phyloP scores from a whole-genome alignment of 768 basidiomycete genomes.

The Tricholoma furcatifolium region DNA sequence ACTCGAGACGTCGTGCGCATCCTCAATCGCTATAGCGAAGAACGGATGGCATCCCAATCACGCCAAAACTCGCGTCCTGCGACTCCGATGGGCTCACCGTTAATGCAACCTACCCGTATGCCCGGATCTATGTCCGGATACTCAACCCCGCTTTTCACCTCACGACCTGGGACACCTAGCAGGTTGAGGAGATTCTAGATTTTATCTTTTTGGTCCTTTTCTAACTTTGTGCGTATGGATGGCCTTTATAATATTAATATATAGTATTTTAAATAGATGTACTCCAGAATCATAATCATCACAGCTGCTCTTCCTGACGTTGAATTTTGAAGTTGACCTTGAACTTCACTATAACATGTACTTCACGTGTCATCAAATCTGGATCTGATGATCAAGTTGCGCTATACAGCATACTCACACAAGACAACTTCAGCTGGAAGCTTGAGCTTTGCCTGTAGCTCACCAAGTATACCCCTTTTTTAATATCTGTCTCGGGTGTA shows the following conservation, averaged over 20 bases:
- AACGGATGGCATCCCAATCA: conserved; percentile 57
- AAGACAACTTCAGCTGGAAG: not conserved
- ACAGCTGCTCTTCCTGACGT: not conserved
- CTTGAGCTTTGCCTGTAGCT: not conserved
- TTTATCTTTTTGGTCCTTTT: too few relatives aligned
- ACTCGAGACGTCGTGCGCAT: conserved; percentile 74
- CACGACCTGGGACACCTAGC: conserved; percentile 67
- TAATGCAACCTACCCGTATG: conserved; percentile 33
- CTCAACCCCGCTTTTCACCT: conserved; percentile 54
- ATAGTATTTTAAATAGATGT: not conserved
- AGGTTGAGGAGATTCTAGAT: conserved; percentile 40
- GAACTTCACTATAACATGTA: too few relatives aligned
- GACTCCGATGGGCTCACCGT: conserved; percentile 60
- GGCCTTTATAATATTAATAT: not conserved
- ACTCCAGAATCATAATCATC: not conserved
- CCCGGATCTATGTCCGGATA: conserved; percentile 51
- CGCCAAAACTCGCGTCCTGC: conserved; percentile 62
- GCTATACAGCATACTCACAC: not conserved
- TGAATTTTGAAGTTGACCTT: too few relatives aligned
- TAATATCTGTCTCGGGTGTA: not conserved
- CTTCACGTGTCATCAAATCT: not conserved
- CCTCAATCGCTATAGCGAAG: conserved; percentile 68
- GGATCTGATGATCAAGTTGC: not conserved
- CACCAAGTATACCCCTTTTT: not conserved
- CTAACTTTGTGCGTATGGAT: not conserved